Percentiles rank a stretch among this genome's conserved stretches.
phyloP scores from a whole-genome alignment of 2,329 filamentous ascomycete species.

The Fusarium cyanostomum region DNA sequence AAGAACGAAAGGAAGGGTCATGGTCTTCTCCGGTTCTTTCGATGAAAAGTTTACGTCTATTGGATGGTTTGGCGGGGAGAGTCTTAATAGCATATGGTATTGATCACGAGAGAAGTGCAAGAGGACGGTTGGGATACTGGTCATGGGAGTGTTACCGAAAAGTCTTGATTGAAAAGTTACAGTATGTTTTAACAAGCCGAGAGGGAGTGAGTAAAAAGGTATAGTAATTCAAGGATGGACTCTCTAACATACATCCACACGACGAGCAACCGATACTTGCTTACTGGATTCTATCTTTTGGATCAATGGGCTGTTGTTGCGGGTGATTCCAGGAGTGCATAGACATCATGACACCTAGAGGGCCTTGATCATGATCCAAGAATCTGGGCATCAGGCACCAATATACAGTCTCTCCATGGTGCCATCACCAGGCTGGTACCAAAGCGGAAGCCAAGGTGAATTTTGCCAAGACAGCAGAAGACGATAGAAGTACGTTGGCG shows the following conservation, averaged over 20 bases:
- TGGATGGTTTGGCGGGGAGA: neutral
- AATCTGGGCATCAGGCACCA: conserved; percentile 6
- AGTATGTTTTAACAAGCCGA: neutral
- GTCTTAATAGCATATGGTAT: neutral
- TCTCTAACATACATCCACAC: neutral
- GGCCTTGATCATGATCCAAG: neutral
- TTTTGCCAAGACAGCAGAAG: conserved; percentile 25
- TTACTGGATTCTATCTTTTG: neutral
- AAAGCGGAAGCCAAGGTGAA: conserved; percentile 1
- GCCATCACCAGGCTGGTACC: neutral
- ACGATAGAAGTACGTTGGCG: conserved; percentile 4
- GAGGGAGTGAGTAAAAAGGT: neutral
- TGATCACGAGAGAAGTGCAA: neutral
- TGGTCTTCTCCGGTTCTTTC: conserved; percentile 57
- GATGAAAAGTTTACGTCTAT: conserved; percentile 38
- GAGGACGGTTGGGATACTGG: neutral
- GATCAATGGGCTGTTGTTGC: neutral
- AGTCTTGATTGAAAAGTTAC: neutral
- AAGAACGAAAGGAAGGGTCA: conserved; percentile 41
- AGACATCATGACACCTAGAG: conserved; percentile 11
- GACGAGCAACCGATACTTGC: neutral
- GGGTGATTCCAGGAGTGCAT: no score
- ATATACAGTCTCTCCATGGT: neutral
- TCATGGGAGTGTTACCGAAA: neutral
- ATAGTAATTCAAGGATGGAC: neutral